These are phyloP conservation scores for Letharia columbiana DNA, from an alignment of 495 filamentous ascomycete species.

Conservation along the genomic window DNA sequence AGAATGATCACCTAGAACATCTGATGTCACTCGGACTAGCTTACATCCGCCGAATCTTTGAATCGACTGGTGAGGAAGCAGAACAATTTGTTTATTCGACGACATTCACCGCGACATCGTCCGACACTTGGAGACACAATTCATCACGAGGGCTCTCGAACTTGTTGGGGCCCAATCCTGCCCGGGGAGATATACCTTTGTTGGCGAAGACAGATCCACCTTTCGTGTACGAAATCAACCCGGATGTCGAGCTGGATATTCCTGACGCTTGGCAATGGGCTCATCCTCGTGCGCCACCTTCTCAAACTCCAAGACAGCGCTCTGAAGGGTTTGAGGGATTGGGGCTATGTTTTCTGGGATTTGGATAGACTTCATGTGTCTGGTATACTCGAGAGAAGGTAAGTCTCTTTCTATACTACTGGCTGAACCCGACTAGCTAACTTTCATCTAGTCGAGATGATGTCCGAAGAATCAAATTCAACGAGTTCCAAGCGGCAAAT, in stretches of 20 bases:
- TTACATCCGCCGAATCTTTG: not conserved
- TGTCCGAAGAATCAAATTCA: not conserved
- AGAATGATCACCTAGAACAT: not conserved
- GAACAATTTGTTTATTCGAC: not conserved
- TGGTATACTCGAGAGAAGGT: not conserved
- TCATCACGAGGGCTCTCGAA: not conserved
- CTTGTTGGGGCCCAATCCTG: not conserved
- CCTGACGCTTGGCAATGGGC: conserved; percentile 12
- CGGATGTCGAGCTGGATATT: not conserved
- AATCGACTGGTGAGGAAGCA: not conserved
- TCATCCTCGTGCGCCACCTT: not conserved
- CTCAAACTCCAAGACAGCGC: rapidly evolving
- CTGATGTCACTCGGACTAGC: conserved; percentile 5
- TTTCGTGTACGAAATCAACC: not conserved
- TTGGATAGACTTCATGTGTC: not conserved
- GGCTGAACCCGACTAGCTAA: not conserved
- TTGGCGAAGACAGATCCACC: conserved; percentile 1
- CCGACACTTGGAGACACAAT: not conserved
- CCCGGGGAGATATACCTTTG: not conserved
- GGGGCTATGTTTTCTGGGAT: conserved; percentile 16
- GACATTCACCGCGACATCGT: not conserved
- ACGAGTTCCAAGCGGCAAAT: not conserved
- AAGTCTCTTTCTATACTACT: not conserved
- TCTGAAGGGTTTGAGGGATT: conserved; percentile 8
- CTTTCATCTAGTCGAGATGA: not conserved